A percentile compares a stretch with the other conserved stretches of the same genome.
Evolutionary conservation across 768 basidiomycete species (phyloP).

Genomic region (Russula abietina): DNA sequence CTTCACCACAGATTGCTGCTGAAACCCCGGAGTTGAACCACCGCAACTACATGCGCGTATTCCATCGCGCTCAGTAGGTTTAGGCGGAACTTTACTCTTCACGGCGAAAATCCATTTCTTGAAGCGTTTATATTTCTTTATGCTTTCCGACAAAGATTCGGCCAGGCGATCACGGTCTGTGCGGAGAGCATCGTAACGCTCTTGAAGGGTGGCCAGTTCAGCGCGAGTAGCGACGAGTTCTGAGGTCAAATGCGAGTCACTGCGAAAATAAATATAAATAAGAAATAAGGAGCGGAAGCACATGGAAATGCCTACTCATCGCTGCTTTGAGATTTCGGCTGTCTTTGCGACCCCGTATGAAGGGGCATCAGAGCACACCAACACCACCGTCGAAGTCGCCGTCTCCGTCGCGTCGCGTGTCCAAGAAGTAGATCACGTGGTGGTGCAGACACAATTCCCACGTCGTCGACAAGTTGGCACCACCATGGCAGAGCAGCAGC

Average conservation of each 20-base stretch:
- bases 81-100: not conserved
- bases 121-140: slow-evolving; percentile 19
- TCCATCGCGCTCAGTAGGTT: not conserved
- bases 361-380: slow-evolving; percentile 1
- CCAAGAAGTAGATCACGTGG: not conserved
- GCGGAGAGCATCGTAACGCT: slow-evolving; percentile 16
- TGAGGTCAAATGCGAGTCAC: not conserved
- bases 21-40: not conserved
- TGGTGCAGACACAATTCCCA: not conserved
- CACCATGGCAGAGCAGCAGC: too few species aligned
- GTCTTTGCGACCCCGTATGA: not conserved
- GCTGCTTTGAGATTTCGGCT: not conserved
- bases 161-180: slow-evolving; percentile 9
- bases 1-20: not conserved
- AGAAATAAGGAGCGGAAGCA: too few species aligned
- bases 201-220: slow-evolving; percentile 11
- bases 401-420: not conserved
- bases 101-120: slow-evolving; percentile 8
- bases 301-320: not conserved
- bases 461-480: too few species aligned
- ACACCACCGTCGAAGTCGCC: too few species aligned
- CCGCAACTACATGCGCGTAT: not conserved
- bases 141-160: not conserved
- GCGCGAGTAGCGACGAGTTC: slow-evolving; percentile 8
- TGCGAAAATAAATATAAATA: not conserved